phyloP scores from a whole-genome alignment of 352 stramenopile species.

The Phytophthora uliginosa region DNA sequence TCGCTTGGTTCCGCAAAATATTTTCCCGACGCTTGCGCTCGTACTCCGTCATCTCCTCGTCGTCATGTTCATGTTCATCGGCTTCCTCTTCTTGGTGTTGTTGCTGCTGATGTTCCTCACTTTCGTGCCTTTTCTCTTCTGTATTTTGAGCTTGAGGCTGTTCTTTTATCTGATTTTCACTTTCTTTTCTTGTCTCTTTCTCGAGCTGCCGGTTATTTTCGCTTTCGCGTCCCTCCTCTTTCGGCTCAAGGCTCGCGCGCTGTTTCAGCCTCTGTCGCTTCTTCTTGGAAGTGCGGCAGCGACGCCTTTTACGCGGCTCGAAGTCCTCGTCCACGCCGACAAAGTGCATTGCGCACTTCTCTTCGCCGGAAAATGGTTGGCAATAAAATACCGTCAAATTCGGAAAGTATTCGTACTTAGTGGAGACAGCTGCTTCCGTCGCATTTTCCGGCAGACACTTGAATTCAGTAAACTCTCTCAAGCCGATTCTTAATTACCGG shows the following conservation, averaged over 20 bases:
- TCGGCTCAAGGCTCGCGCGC: slow-evolving; percentile 10
- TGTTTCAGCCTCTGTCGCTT: slow-evolving; percentile 22
- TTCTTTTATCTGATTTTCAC: neutral
- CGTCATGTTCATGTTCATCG: neutral
- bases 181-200: neutral
- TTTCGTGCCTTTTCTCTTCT: neutral
- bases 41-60: slow-evolving; percentile 66
- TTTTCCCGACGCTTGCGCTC: slow-evolving; percentile 85
- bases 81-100: neutral
- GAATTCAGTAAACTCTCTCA: too few species aligned
- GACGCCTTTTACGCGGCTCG: slow-evolving; percentile 15
- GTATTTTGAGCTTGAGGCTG: neutral
- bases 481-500: too few species aligned
- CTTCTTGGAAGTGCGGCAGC: slow-evolving; percentile 23
- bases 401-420: neutral
- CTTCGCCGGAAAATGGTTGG: slow-evolving; percentile 14
- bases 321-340: neutral
- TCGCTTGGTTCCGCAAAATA: slow-evolving; percentile 85
- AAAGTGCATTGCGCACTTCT: slow-evolving; percentile 1
- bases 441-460: too few species aligned
- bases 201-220: neutral
- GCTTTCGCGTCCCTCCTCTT: neutral
- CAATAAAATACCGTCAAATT: slow-evolving; percentile 11
- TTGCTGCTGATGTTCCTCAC: neutral
- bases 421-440: neutral